Conservation (phyloP, 2,329 filamentous ascomycete species). For the Nemania abortiva region DNA sequence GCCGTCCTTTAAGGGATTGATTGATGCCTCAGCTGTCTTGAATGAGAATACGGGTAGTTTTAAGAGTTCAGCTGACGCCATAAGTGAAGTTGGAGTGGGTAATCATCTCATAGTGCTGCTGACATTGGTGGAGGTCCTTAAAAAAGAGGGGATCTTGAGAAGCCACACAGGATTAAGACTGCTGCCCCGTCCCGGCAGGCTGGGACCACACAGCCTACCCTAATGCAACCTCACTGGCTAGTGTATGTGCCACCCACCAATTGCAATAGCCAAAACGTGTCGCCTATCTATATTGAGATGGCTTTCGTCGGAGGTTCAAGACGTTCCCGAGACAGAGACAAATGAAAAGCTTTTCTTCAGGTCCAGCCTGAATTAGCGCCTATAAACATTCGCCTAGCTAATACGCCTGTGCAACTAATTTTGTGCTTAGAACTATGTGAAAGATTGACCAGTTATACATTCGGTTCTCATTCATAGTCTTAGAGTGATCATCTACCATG, state of each 20-base stretch:
- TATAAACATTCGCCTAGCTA: background rate
- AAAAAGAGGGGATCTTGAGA: conserved; percentile 12
- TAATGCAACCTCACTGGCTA: conserved; percentile 42
- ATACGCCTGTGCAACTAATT: background rate
- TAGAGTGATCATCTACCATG: background rate
- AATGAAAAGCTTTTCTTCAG: background rate
- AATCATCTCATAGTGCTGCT: conserved; percentile 28
- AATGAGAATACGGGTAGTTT: conserved; percentile 19
- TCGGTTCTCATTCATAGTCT: background rate
- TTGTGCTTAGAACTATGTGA: background rate
- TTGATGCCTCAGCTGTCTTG: conserved; percentile 6
- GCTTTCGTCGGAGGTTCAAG: conserved; percentile 1
- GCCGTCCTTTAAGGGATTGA: background rate
- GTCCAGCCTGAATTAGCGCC: no score
- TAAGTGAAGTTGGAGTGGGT: conserved; percentile 10
- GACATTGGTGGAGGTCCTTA: conserved; percentile 12
- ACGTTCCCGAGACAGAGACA: conserved; percentile 9
- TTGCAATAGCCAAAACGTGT: conserved; percentile 1
- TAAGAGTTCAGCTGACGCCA: conserved; percentile 19
- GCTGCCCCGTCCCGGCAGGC: conserved; percentile 37
- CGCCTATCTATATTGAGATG: conserved; percentile 3
- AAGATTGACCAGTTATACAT: no score
- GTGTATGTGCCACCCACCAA: conserved; percentile 16
- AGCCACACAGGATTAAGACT: conserved; percentile 44
- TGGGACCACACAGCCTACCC: conserved; percentile 45